phyloP scores from a whole-genome alignment of 1,284 basidiomycete genomes.

The Boletus sp. region DNA sequence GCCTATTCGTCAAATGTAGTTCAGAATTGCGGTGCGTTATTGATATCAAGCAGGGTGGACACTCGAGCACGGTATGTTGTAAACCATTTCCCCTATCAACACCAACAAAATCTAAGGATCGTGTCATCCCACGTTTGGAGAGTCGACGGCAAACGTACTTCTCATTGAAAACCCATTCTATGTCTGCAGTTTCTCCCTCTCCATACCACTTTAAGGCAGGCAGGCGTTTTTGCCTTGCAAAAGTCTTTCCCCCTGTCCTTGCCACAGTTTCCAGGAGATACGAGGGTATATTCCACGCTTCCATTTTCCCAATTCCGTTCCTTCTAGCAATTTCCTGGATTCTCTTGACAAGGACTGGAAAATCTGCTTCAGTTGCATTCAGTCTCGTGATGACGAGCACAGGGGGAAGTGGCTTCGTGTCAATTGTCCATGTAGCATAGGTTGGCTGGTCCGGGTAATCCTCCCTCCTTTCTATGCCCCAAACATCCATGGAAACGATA shows the following conservation, averaged over 20 bases:
- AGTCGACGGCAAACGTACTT: constrained; percentile 33
- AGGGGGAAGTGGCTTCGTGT: not conserved
- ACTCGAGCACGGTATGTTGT: too few species aligned
- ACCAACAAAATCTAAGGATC: constrained; percentile 24
- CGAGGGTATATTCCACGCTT: not conserved
- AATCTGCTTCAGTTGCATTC: not conserved
- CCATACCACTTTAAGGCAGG: not conserved
- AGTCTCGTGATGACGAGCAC: not conserved
- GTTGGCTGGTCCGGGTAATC: not conserved
- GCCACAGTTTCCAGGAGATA: not conserved
- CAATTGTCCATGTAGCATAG: not conserved
- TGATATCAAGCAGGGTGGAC: not conserved
- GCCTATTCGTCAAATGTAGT: not conserved
- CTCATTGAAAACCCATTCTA: constrained; percentile 31
- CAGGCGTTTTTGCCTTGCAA: not conserved
- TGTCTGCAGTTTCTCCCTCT: not conserved
- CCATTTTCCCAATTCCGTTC: not conserved
- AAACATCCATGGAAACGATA: not conserved
- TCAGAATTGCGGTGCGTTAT: not conserved
- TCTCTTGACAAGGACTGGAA: not conserved
- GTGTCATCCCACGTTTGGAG: not conserved
- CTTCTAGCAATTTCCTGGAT: not conserved
- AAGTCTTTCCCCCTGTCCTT: not conserved
- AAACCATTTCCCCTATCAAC: constrained; percentile 1
- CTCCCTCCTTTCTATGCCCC: not conserved